These are phyloP conservation scores for Liriodendron chinense DNA, from an alignment of 164 flowering plant species.

Conservation along the genomic window DNA sequence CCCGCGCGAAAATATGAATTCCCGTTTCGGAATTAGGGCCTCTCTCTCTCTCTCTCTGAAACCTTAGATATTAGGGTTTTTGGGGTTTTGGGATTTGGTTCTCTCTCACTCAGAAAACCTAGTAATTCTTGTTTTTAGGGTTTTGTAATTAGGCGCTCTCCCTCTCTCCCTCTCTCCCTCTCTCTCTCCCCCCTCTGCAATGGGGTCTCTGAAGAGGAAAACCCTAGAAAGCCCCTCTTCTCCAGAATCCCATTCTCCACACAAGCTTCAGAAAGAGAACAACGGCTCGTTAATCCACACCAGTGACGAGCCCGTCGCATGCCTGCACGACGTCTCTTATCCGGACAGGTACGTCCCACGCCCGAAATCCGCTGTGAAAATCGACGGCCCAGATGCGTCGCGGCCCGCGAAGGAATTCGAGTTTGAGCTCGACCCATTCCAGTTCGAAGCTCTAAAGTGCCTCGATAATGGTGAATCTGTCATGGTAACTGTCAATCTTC, in stretches of 20 bases:
- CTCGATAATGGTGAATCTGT: conserved; percentile 84
- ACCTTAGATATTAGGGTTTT: background rate
- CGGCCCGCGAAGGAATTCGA: conserved; percentile 83
- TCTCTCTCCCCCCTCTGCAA: conserved; percentile 6
- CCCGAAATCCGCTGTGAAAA: background rate
- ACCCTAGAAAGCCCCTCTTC: conserved; percentile 29
- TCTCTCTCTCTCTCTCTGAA: background rate
- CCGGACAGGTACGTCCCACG: conserved; percentile 54
- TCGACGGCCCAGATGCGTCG: background rate
- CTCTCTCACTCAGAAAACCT: background rate
- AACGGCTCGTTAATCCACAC: background rate
- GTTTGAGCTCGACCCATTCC: conserved; percentile 87
- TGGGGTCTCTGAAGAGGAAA: conserved; percentile 71
- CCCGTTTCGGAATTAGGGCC: background rate
- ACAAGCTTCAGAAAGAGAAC: conserved; percentile 41
- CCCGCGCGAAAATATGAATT: background rate
- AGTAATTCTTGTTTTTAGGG: background rate
- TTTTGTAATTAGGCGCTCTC: background rate
- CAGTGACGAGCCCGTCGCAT: conserved; percentile 47
- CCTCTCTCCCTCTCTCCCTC: background rate
- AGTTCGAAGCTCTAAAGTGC: conserved; percentile 85
- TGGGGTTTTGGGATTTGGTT: background rate
- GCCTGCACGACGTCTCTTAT: conserved; percentile 84
- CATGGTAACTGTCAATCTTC: conserved; percentile 45
- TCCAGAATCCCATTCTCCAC: conserved; percentile 22